Evolutionary conservation across 768 basidiomycete genomes (phyloP), one percentile per base, ranked within the genome.

Genomic region (Panaeolus cyanescens): DNA sequence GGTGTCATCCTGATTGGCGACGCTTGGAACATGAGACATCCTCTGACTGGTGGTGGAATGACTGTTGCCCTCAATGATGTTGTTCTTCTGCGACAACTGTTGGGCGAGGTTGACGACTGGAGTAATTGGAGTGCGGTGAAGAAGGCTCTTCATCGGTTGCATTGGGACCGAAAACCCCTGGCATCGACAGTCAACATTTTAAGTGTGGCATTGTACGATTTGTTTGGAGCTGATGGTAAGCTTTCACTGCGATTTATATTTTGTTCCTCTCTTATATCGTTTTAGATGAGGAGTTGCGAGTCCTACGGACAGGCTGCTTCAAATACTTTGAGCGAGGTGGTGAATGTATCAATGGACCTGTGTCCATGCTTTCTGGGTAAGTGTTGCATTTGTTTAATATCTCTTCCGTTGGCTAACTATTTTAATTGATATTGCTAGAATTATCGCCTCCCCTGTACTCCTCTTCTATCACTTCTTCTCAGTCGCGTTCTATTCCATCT

Each of bases 1-100:
- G 93, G 93, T 25, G 87, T 86, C 9, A 77, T 99, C 60, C 86
- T 99, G 63, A 80, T 97, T 32, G 97, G 97, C 1, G 97, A 99
- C 71, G 88, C 96, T 2, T 96, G 94, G 91, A 99, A 99, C 72
- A 99, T 99, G 96, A 92, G 97, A 0, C 97, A 99, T 74, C 97
- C 97, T 1, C 82, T 99, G 20, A 99, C 97, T 0, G 97, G 97
- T 5, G 95, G 95, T 10, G 97, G 97, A 5, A 99, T 99, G 97
- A 96, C 95, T 0, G 96, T 98, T 36, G 95, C 95, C 2, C 79
- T 99, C 53, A 83, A 87, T 69, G 97, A 99, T 65, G 90, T 91
- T 4, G 89, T 94, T 13, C 65, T 92, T 32, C 81, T 99, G 13
- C 75, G 86, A 32, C 76, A 85, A 15, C 77, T 93, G 61, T 78